Evolutionary conservation across 768 basidiomycete genomes (phyloP), one percentile per base, ranked within the genome.

Genomic region (Flagelloscypha sp.): DNA sequence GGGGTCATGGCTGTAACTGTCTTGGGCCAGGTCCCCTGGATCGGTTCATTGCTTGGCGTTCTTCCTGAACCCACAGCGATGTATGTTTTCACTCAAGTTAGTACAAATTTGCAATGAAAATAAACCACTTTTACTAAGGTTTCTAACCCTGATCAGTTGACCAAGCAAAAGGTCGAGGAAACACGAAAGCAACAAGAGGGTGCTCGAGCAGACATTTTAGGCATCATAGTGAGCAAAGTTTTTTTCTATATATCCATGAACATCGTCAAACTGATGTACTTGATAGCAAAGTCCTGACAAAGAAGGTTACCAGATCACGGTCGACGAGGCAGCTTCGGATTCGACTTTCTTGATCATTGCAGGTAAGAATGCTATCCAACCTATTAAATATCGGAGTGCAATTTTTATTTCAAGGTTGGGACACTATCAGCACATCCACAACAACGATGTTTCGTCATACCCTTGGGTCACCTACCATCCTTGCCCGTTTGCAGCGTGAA

Each of bases 21-120:
- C 15, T 33, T 53, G 16, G 49, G 51, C 12, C 51, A 53, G 30
- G 39, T 53, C 27, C 51, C 51, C 3, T 53, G 49, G 45, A 41
- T 51, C 34, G 20, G 45, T 17, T 45, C 43, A 18, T 20, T 51
- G 7, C 12, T 49, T 13, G 44, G 38, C 3, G 40, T 48, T 10
- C 30, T 44, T 1, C 51, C 51, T 4, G 17, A 33, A n/a, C 45
- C 43, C 29, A 49, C 41, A 0, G 47, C 49, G 3, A 50, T 50
- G n/a, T 33, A 22, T 44, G 24, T 17, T 45, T 16, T 49, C 51
- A 29, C 49, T 48, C 22, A 29, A 45, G 23, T 33, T 29, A 18
- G 4, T 19, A 20, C 10, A 7, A 16, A 27, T 27, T 15, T 15
- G 15, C 9, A 9, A 9, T 9, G 25, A 9, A 9, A 27, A 9